Percentiles rank a stretch among this genome's conserved stretches.
Evolutionary conservation across 1,139 yeast genomes (phyloP).

Genomic region (Hansenula lynferdii): DNA sequence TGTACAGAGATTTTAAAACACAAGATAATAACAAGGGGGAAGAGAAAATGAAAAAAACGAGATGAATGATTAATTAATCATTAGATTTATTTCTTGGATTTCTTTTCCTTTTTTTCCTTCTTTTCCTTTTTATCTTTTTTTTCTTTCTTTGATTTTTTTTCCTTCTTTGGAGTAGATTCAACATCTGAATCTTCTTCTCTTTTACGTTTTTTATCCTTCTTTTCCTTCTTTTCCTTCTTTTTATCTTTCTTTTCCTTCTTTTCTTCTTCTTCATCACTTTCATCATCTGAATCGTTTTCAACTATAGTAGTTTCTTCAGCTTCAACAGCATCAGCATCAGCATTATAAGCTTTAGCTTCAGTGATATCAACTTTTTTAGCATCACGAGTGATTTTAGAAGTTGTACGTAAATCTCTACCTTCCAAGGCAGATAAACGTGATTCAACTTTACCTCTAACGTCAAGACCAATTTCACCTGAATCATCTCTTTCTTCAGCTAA

Average conservation of each 20-base stretch:
- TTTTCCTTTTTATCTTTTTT: slow-evolving; percentile 17
- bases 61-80: neutral
- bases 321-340: slow-evolving; percentile 77
- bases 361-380: slow-evolving; percentile 79
- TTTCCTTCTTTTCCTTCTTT: slow-evolving; percentile 40
- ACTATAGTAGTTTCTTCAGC: slow-evolving; percentile 42
- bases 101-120: slow-evolving; percentile 16
- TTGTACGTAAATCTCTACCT: slow-evolving; percentile 88
- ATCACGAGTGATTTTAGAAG: slow-evolving; percentile 70
- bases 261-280: slow-evolving; percentile 41
- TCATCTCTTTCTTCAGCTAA: slow-evolving; percentile 96
- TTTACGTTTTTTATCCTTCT: slow-evolving; percentile 44
- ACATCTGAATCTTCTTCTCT: slow-evolving; percentile 32
- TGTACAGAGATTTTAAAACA: neutral
- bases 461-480: slow-evolving; percentile 88
- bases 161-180: slow-evolving; percentile 29
- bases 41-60: neutral
- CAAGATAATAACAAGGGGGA: neutral
- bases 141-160: slow-evolving; percentile 21
- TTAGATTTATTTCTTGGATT: slow-evolving; percentile 12
- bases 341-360: slow-evolving; percentile 86
- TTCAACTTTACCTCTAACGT: slow-evolving; percentile 91
- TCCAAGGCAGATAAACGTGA: slow-evolving; percentile 91
- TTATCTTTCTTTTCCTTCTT: slow-evolving; percentile 42
- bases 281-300: slow-evolving; percentile 45